Evolutionary conservation across 1,284 basidiomycete species (phyloP).

Genomic region (Stereum hirsutum): DNA sequence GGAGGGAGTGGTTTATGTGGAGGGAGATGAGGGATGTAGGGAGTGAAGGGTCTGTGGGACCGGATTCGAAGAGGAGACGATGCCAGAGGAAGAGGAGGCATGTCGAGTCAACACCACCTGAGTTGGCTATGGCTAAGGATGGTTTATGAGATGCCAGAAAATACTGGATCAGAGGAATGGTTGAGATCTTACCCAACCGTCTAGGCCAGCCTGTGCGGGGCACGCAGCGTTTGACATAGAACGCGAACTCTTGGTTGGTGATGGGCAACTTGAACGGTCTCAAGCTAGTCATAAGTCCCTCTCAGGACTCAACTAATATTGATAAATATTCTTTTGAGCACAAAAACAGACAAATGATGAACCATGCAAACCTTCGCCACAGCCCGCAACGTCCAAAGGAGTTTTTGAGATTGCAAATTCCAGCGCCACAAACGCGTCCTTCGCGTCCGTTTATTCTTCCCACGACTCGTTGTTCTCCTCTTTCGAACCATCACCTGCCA

Average conservation of each 20-base stretch:
- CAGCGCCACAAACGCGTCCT: background rate
- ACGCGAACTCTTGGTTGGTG: constrained; percentile 32
- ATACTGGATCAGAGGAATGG: background rate
- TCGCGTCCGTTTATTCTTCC: constrained; percentile 10
- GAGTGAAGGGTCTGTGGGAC: constrained; percentile 6
- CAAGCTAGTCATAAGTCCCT: too few relatives aligned
- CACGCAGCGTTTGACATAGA: constrained; percentile 25
- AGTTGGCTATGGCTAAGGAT: constrained; percentile 51
- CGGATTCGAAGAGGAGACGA: constrained; percentile 5
- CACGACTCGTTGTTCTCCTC: constrained; percentile 3
- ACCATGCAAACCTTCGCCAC: too few relatives aligned
- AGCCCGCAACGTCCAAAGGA: too few relatives aligned
- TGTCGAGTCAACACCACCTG: constrained; percentile 73
- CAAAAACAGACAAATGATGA: too few relatives aligned
- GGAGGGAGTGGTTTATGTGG: constrained; percentile 60
- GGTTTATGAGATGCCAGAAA: too few relatives aligned
- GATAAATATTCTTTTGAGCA: too few relatives aligned
- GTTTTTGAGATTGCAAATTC: too few relatives aligned
- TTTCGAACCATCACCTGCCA: background rate
- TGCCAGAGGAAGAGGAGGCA: constrained; percentile 62
- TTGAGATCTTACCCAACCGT: constrained; percentile 26
- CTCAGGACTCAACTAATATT: too few relatives aligned
- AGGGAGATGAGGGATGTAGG: constrained; percentile 39
- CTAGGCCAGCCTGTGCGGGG: constrained; percentile 32
- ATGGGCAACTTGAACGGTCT: too few relatives aligned